Base-by-base conservation (phyloP, 225 moss, liverwort and hornwort species). In the Pleurozium schreberi region DNA sequence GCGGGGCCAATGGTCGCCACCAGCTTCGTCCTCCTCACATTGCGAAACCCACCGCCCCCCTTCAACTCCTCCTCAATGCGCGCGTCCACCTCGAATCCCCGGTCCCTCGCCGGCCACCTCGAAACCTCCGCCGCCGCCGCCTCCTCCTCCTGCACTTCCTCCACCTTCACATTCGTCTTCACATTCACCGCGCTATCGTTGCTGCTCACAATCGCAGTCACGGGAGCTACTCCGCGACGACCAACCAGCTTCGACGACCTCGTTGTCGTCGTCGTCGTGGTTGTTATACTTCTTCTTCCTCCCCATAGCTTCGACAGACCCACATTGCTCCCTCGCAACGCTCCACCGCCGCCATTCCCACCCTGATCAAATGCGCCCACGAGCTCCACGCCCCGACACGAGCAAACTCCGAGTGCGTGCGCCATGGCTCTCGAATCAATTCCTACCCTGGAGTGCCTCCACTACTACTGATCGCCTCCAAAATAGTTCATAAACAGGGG, bases 1-100 rank as follows among this genome's bases (percentile, higher is more conserved):
- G 95, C 94, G 13, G 97, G 98, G 10, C 98, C 98, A 40, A 99
- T 97, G 34, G 97, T 99, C 38, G 95, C 96, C 40, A 99, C 90
- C 40, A 99, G 94, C 91, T 99, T 99, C 75, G 97, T 97, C 89
- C 96, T 91, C 87, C 96, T 93, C 58, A 96, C 94, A 86, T 92
- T 94, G 50, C 96, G 93, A 69, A 94, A 96, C 87, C 97, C 98
- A 6, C 73, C 94, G 49, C 59, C 90, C 59, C 88, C 93, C 90
- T 91, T 95, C 93, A 99, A 80, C 90, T 96, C 96, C 57, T 53
- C 57, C 82, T 89, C 92, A 15, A 86, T 73, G 74, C 93, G 93
- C 50, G 76, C 12, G 89, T 93, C 93, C 84, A 92, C 93, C 83
- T 91, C 92, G 68, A 93, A 92, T 6, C 92, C 93, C 64, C 92